A percentile compares a stretch with the other conserved stretches of the same genome.
Conservation (phyloP, 768 basidiomycete species). For the Plicaturopsis crispa region DNA sequence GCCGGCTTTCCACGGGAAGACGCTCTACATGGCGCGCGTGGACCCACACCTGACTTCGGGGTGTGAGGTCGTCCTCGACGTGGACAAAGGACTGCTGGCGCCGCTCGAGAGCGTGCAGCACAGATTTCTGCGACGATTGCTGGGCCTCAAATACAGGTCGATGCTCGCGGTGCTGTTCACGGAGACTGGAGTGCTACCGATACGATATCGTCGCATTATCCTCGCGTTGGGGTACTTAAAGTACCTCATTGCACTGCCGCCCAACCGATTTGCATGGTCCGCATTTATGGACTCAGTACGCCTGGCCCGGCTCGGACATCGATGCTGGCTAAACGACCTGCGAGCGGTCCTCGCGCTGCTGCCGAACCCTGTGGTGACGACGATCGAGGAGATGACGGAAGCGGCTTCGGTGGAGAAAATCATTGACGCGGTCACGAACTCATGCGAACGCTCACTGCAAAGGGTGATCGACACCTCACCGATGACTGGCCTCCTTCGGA, state of each 20-base stretch:
- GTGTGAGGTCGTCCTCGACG: conserved; percentile 14
- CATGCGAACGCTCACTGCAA: no score
- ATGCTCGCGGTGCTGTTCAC: conserved; percentile 13
- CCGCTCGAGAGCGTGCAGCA: conserved; percentile 12
- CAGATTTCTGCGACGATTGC: conserved; percentile 13
- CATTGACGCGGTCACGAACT: conserved; percentile 4
- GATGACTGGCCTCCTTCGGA: conserved; percentile 3
- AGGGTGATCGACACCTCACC: no score
- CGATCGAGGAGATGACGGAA: conserved; percentile 1
- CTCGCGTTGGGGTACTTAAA: conserved; percentile 13
- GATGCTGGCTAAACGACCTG: conserved; percentile 1
- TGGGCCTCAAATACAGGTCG: conserved; percentile 12
- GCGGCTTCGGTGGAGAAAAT: not conserved
- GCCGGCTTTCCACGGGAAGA: conserved; percentile 8
- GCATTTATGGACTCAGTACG: conserved; percentile 5
- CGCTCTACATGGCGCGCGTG: conserved; percentile 14
- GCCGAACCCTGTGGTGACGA: not conserved
- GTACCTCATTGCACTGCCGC: conserved; percentile 10
- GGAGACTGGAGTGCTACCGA: conserved; percentile 17
- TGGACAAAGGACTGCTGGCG: conserved; percentile 2
- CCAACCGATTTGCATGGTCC: not conserved
- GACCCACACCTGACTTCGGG: conserved; percentile 18
- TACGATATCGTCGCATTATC: conserved; percentile 10
- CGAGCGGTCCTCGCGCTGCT: conserved; percentile 1
- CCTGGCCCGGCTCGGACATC: not conserved